phyloP scores from a whole-genome alignment of 768 basidiomycete species.

The Lyophyllum decastes region DNA sequence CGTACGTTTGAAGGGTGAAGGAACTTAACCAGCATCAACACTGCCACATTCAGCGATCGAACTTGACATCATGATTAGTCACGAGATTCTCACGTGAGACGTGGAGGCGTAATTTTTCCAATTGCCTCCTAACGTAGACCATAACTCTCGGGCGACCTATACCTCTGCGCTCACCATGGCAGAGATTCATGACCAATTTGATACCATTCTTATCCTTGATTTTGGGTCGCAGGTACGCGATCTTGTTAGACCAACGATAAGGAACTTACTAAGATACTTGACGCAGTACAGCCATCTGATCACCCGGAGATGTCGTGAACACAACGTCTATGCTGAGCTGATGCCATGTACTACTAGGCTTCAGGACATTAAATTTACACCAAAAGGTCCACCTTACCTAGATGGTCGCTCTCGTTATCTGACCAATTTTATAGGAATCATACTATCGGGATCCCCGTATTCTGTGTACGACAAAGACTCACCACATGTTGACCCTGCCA shows the following conservation, averaged over 20 bases:
- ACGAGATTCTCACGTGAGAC: background rate
- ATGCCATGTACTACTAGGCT: constrained; percentile 95
- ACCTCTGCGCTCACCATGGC: constrained; percentile 46
- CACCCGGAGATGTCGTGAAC: constrained; percentile 94
- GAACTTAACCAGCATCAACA: background rate
- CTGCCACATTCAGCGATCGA: background rate
- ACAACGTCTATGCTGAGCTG: constrained; percentile 96
- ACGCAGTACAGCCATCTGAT: constrained; percentile 94
- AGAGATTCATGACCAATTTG: constrained; percentile 94
- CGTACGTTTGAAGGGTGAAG: background rate
- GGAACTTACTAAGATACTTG: constrained; percentile 13
- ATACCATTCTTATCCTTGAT: constrained; percentile 94
- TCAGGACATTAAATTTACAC: constrained; percentile 86
- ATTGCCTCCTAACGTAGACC: background rate
- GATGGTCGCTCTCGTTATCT: background rate
- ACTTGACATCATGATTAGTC: background rate
- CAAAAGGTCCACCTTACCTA: constrained; percentile 65
- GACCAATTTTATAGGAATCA: constrained; percentile 61
- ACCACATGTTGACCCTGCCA: constrained; percentile 90
- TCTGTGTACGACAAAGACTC: constrained; percentile 94
- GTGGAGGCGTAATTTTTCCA: background rate
- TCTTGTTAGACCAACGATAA: background rate
- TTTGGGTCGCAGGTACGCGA: constrained; percentile 89
- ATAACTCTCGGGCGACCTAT: background rate
- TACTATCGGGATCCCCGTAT: constrained; percentile 96